These are phyloP conservation scores for Martensiomyces pterosporus DNA, from an alignment of 192 early-diverging fungal genomes.

Conservation along the genomic window DNA sequence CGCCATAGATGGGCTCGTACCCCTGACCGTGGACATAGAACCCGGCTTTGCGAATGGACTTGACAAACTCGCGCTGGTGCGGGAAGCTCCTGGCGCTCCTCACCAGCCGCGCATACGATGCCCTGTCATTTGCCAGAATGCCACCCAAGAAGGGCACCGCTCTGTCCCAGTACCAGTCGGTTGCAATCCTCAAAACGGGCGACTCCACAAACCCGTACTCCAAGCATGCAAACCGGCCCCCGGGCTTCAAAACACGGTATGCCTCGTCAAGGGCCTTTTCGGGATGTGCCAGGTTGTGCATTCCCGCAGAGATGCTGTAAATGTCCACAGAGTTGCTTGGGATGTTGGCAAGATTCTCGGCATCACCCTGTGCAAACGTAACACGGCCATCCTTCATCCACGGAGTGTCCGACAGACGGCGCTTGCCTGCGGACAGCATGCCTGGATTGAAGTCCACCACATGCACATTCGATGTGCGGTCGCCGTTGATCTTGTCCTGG, in stretches of 20 bases:
- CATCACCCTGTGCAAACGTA: conserved; percentile 75
- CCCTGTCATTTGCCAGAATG: conserved; percentile 72
- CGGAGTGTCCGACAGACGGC: conserved; percentile 53
- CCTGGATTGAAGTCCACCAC: conserved; percentile 92
- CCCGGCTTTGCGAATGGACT: conserved; percentile 79
- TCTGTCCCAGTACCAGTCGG: conserved; percentile 85
- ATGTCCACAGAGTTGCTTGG: conserved; percentile 77
- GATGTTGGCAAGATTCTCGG: conserved; percentile 71
- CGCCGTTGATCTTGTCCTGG: conserved; percentile 63
- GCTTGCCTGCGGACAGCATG: conserved; percentile 84
- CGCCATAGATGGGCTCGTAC: conserved; percentile 55
- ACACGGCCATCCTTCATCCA: conserved; percentile 55
- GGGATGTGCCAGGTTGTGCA: conserved; percentile 83
- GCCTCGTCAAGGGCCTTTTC: conserved; percentile 82
- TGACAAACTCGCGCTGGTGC: conserved; percentile 74
- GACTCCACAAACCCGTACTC: conserved; percentile 87
- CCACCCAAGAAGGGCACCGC: conserved; percentile 79
- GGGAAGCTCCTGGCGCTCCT: conserved; percentile 87
- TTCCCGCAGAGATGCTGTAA: conserved; percentile 95
- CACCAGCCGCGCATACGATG: conserved; percentile 88
- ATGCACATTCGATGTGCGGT: too few relatives aligned
- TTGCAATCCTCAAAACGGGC: conserved; percentile 69
- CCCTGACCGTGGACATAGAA: conserved; percentile 79
- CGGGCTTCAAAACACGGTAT: conserved; percentile 86
- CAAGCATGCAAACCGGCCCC: conserved; percentile 87